Base-by-base conservation (phyloP, 2,329 filamentous ascomycete species). In the Stachybotrys chlorohalonatus region DNA sequence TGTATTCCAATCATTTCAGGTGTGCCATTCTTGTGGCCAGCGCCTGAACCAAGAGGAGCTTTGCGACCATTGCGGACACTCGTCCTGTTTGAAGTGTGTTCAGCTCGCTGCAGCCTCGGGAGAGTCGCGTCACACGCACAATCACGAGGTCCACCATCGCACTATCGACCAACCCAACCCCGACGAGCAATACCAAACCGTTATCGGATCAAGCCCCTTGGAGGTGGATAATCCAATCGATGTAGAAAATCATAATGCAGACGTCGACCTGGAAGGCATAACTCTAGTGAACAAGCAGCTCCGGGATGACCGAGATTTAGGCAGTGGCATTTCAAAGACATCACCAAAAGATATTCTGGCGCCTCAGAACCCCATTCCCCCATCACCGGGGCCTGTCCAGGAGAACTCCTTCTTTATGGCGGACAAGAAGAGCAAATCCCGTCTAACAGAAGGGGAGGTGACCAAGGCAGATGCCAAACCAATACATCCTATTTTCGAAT, bases 21-120 rank as follows among this genome's bases (percentile, higher is more conserved):
- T 75, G 31, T 83, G 80, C 56, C 80, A 82, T 59, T 65, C 77
- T 9, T 83, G 79, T 59, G 73, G 73, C 11, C 69, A 71, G 49
- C 67, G 66, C 47, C 70, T 75, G 45, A 66, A 62, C 49, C 65
- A 68, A 11, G 66, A 68, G 32, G 66, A 66, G 8, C 69, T 69
- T 49, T 83, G 79, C 58, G 62, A 68, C 32, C 71, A 70, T 47
- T 83, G 80, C 58, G 77, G 75, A 1, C 80, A 83, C 61, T 70
- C 68, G 9, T 71, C 79, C 15, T 83, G 79, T 59, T 57, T 65
- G 36, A 74, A 74, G 54, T 82, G 79, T 58, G 67, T 63, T 42
- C 36, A 42, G 36, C 13, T 42, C 8, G 36, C 8, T 9, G 36
- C 36, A 13, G 36, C 13, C 36, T 42, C 36, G 8, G 36, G 36